Evolutionary conservation across 2,329 filamentous ascomycete genomes (phyloP).

Genomic region (Fusarium vanettenii): DNA sequence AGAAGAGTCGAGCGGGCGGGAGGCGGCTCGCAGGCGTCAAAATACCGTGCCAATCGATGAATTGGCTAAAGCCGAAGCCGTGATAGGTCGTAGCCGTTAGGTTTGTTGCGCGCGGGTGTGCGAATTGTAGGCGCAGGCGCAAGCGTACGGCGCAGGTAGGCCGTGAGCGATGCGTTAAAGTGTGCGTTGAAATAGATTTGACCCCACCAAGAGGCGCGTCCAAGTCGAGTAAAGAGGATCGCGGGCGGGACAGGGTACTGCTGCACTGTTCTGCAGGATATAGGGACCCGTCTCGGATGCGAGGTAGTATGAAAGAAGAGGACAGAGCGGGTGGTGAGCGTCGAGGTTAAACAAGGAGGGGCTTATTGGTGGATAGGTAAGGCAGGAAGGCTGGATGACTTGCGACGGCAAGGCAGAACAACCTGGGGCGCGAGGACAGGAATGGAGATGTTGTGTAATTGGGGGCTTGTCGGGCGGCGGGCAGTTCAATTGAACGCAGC

Average conservation of each 20-base stretch:
- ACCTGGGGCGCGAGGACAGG: slow-evolving; percentile 23
- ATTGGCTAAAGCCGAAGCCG: slow-evolving; percentile 5
- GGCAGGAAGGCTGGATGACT: not conserved
- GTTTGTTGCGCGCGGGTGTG: slow-evolving; percentile 18
- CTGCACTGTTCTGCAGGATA: slow-evolving; percentile 22
- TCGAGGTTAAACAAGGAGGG: slow-evolving; percentile 9
- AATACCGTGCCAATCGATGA: slow-evolving; percentile 18
- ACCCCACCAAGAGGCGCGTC: slow-evolving; percentile 28
- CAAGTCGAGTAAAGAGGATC: slow-evolving; percentile 12
- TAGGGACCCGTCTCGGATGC: slow-evolving; percentile 16
- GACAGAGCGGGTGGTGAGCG: slow-evolving; percentile 3
- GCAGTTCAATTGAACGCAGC: slow-evolving; percentile 29
- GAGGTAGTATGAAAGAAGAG: not conserved
- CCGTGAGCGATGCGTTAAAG: slow-evolving; percentile 20
- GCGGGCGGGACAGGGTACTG: not conserved
- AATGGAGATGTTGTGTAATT: not conserved
- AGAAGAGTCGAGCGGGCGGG: slow-evolving; percentile 11
- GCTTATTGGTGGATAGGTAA: slow-evolving; percentile 16
- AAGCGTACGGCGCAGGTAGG: slow-evolving; percentile 33
- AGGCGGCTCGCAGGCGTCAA: slow-evolving; percentile 21
- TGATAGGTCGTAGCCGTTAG: slow-evolving; percentile 6
- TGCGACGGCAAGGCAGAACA: slow-evolving; percentile 23
- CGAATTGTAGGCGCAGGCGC: slow-evolving; percentile 22
- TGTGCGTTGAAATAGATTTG: slow-evolving; percentile 24
- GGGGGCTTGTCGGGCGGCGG: not conserved